Base-by-base conservation (phyloP, 73 alveolate genomes). In the Paramecium caudatum region DNA sequence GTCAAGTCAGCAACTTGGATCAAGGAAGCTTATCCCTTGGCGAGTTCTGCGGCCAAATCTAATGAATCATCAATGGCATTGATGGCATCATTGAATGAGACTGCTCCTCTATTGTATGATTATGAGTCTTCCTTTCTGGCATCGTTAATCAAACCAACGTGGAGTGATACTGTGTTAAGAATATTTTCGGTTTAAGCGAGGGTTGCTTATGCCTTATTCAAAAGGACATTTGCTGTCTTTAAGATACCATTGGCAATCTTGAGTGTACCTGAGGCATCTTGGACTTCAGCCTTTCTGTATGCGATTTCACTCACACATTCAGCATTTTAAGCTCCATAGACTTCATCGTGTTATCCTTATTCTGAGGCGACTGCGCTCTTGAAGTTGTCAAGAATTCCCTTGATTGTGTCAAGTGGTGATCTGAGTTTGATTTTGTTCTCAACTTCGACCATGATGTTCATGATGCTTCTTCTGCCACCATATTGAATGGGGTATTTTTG, bases 51-150 rank as follows among this genome's bases (percentile, higher is more conserved):
- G 19, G n/a, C 88, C 19, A 74, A 19, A 19, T 39, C 69, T 10
- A 74, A 17, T 1, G 87, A 70, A 45, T 39, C 88, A 74, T 74
- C 88, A 12, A 39, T 74, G n/a, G 88, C 36, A 39, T 74, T 74
- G 33, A 74, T 74, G 46, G 88, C 69, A 15, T 74, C 88, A 25
- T 74, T 70, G 68, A 70, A 70, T 12, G 87, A 34, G 49, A 70
- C 87, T 34, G 87, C 87, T 23, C 49, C 87, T 70, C 87, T 70
- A 63, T 70, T 70, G 27, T 70, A 70, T 32, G 87, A 34, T 70
- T 70, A 13, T 5, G 37, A 17, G 65, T 70, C 87, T 70, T 32
- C 61, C 36, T 70, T 70, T 70, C 87, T 70, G 62, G 63, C 87
- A 17, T 70, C 87, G 49, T 70, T 70, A 15, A 70, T 70, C 32